Base-by-base conservation (phyloP, 306 rosid species). In the Canavalia ensiformis region DNA sequence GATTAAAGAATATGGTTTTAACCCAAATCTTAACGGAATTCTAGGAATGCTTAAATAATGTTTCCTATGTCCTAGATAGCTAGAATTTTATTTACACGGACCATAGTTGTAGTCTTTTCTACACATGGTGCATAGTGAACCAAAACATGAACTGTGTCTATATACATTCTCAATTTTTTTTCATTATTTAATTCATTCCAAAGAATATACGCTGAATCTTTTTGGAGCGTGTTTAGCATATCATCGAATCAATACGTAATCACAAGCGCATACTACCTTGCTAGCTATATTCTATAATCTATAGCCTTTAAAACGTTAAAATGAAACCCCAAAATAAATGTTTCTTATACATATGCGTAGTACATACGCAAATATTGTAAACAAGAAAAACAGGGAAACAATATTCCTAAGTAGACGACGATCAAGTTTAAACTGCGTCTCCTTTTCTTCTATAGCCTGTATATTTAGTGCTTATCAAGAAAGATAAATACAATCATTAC, bases 201-300 rank as follows among this genome's bases (percentile, higher is more conserved):
- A 69, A 70, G 45, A 70, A 49, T 49, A 47, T 70, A 8, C 57
- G 33, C 31, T 31, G 50, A 33, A 56, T 52, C n/a, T 25, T 52
- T 78, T 33, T 66, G 74, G 42, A 65, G 45, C 66, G 29, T 28
- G 55, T 77, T 77, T 35, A 41, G 28, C 42, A 28, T 50, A 13
- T 52, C 45, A 77, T 39, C 28, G 3, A 6, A 64, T 8, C 46
- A 63, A 25, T 51, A 56, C 44, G 25, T 11, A 28, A 60, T 58
- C 41, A 7, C 79, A 29, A 75, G 69, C 25, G 13, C 79, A 59
- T 30, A 55, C 37, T 72, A 72, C 25, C 25, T 18, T 18, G 51
- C 51, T 52, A 13, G 76, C 60, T 71, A 71, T 25, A 50, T 41
- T 37, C 7, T 33, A 28, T 49, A 52, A 13, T 35, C 44, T 7